Percentiles rank a stretch among this genome's conserved stretches.
Evolutionary conservation across 345 rosid species (phyloP).

Genomic region (Turritis glabra): DNA sequence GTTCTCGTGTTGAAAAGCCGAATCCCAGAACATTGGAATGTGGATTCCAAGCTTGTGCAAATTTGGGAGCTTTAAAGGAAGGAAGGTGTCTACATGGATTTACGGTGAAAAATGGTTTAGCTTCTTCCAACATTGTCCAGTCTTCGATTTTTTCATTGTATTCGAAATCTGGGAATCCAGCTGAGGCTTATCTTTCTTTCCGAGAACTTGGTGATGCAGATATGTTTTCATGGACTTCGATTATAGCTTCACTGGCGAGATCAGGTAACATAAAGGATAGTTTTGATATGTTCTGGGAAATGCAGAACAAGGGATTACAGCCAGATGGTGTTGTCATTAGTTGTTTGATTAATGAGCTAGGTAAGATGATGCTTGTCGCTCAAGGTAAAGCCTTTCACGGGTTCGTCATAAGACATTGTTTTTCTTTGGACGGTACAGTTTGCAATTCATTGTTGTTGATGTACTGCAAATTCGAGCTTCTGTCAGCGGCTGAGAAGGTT

Average conservation of each 20-base stretch:
- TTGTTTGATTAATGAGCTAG: slow-evolving; percentile 57
- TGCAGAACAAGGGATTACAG: slow-evolving; percentile 47
- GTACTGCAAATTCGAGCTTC: slow-evolving; percentile 60
- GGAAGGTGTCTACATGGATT: slow-evolving; percentile 65
- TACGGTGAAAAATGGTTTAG: slow-evolving; percentile 54
- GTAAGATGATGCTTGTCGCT: slow-evolving; percentile 40
- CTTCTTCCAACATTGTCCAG: slow-evolving; percentile 38
- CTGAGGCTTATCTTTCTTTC: slow-evolving; percentile 53
- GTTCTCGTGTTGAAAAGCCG: slow-evolving; percentile 46
- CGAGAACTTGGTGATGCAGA: slow-evolving; percentile 52
- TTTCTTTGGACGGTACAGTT: slow-evolving; percentile 44
- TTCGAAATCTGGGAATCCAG: slow-evolving; percentile 49
- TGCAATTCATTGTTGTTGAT: slow-evolving; percentile 54
- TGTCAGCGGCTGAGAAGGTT: slow-evolving; percentile 50
- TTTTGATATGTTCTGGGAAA: slow-evolving; percentile 53
- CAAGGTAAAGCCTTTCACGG: slow-evolving; percentile 70
- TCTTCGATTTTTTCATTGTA: slow-evolving; percentile 58
- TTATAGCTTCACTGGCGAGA: slow-evolving; percentile 56
- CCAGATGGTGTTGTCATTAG: slow-evolving; percentile 62
- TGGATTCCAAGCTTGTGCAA: slow-evolving; percentile 63
- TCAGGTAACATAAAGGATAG: slow-evolving; percentile 48
- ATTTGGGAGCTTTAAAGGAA: slow-evolving; percentile 47
- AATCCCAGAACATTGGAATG: slow-evolving; percentile 65
- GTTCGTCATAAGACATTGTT: slow-evolving; percentile 46
- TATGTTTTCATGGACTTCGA: slow-evolving; percentile 68